phyloP scores from a whole-genome alignment of 108 stramenopile genomes.

The Cyclotella baltica region DNA sequence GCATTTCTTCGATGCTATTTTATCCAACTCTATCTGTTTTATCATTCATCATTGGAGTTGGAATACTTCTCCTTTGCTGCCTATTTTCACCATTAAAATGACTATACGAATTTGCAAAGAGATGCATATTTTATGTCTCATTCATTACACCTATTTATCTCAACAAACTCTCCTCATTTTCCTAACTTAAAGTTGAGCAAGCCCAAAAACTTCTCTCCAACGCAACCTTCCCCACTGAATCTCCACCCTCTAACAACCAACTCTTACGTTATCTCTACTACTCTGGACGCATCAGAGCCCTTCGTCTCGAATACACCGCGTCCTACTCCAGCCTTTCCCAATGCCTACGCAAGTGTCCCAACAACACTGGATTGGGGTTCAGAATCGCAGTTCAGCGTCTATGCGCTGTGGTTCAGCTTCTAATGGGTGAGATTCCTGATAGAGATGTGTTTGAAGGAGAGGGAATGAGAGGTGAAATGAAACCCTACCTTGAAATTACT shows the following conservation, averaged over 20 bases:
- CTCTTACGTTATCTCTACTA: slow-evolving; percentile 96
- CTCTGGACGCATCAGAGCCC: slow-evolving; percentile 93
- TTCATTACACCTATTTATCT: neutral
- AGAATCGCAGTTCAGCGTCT: slow-evolving; percentile 87
- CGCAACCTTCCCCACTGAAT: slow-evolving; percentile 88
- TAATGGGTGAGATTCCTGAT: slow-evolving; percentile 98
- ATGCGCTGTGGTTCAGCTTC: slow-evolving; percentile 90
- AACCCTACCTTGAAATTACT: slow-evolving; percentile 93
- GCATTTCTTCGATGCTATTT: too few relatives aligned
- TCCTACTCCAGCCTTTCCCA: slow-evolving; percentile 94
- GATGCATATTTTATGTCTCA: neutral
- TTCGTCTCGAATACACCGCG: slow-evolving; percentile 94
- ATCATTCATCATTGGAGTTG: too few relatives aligned
- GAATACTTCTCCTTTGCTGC: too few relatives aligned
- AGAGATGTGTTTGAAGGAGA: slow-evolving; percentile 82
- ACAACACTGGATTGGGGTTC: slow-evolving; percentile 93
- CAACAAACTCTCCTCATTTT: neutral
- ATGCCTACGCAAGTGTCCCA: slow-evolving; percentile 95
- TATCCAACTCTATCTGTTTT: too few relatives aligned
- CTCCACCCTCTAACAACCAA: slow-evolving; percentile 94
- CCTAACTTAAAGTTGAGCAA: slow-evolving; percentile 77
- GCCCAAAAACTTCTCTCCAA: slow-evolving; percentile 93
- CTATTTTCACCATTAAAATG: too few relatives aligned
- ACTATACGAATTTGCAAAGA: neutral
- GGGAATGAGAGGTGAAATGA: slow-evolving; percentile 81